Conservation (phyloP, 192 early-diverging fungal genomes). For the Backusella tarrabulga region DNA sequence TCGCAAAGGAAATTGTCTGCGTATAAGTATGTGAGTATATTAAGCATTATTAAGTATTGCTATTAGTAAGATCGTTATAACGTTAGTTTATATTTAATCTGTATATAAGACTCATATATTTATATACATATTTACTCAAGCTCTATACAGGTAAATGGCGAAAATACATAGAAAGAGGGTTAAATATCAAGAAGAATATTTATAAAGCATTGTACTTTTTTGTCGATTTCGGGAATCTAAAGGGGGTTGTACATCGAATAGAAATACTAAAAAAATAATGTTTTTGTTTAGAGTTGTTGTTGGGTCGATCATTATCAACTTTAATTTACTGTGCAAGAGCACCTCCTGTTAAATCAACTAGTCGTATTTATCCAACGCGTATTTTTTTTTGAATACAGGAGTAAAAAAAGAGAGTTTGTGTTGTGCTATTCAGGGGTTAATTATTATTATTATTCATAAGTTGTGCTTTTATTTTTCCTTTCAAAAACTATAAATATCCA, state of each 20-base stretch:
- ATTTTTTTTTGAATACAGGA: slow-evolving; percentile 10
- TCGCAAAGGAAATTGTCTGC: not conserved
- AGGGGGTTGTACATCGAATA: not conserved
- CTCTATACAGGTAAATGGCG: not conserved
- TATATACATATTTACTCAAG: not conserved
- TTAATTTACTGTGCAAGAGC: slow-evolving; percentile 4
- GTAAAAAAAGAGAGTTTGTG: slow-evolving; percentile 3
- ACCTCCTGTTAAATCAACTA: slow-evolving; percentile 5
- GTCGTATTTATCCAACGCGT: slow-evolving; percentile 5
- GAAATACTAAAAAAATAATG: not conserved
- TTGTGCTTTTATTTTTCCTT: not conserved
- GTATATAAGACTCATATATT: not conserved
- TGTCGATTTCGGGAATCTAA: not conserved
- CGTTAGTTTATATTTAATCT: not conserved
- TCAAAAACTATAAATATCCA: slow-evolving; percentile 4
- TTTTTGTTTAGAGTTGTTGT: not conserved
- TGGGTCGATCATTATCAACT: slow-evolving; percentile 10
- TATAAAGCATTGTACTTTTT: not conserved
- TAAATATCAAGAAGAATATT: not conserved
- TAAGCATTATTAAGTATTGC: not conserved
- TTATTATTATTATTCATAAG: not conserved
- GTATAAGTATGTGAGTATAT: not conserved
- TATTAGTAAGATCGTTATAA: not conserved
- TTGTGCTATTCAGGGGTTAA: slow-evolving; percentile 9
- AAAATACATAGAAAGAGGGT: not conserved